Evolutionary conservation across 1,284 basidiomycete species (phyloP).

Genomic region (Pseudozyma sp.): DNA sequence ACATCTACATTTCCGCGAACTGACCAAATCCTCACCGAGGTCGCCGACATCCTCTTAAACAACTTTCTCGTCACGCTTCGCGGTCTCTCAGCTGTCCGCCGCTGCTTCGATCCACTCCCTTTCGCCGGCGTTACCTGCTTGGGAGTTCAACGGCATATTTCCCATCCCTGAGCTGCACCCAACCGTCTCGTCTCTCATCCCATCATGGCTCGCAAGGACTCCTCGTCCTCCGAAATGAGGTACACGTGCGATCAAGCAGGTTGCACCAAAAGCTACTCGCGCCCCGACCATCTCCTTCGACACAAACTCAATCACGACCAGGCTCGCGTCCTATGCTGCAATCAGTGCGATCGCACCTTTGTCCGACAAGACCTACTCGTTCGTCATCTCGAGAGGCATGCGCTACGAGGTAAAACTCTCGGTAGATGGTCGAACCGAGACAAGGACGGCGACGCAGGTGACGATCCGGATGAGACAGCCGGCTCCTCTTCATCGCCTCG

Average conservation of each 20-base stretch:
- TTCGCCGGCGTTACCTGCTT: too few species aligned
- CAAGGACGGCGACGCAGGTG: constrained; percentile 34
- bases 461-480: constrained; percentile 26
- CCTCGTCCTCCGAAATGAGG: constrained; percentile 44
- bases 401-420: constrained; percentile 50
- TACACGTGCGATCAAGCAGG: constrained; percentile 54
- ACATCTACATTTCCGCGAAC: too few species aligned
- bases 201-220: constrained; percentile 39
- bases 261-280: constrained; percentile 55
- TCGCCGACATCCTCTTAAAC: too few species aligned
- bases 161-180: too few species aligned
- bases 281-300: constrained; percentile 55
- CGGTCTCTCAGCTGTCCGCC: too few species aligned
- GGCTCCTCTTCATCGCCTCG: constrained; percentile 11
- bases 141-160: too few species aligned
- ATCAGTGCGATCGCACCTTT: constrained; percentile 60
- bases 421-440: constrained; percentile 55
- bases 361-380: constrained; percentile 57
- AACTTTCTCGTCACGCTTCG: too few species aligned
- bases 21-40: too few species aligned
- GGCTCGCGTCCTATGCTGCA: constrained; percentile 47
- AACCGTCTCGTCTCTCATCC: too few species aligned
- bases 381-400: constrained; percentile 56
- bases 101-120: too few species aligned
- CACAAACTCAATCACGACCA: constrained; percentile 61